Evolutionary conservation across 2,329 filamentous ascomycete genomes (phyloP).

Genomic region (Cladophialophora chaetospira): DNA sequence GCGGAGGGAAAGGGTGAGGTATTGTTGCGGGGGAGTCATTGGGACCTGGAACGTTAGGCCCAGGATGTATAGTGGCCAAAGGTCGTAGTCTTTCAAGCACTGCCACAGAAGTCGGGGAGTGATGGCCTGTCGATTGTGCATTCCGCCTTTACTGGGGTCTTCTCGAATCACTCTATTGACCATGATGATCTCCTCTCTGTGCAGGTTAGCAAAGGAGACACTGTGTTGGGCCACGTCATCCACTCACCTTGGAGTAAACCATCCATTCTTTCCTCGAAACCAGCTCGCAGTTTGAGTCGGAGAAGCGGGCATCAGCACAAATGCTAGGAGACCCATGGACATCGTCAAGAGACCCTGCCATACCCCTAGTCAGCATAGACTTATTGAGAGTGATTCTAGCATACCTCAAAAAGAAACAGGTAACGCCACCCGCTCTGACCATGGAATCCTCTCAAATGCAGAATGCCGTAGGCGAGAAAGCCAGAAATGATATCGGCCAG

Average conservation of each 20-base stretch:
- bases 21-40: conserved; percentile 44
- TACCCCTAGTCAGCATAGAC: not conserved
- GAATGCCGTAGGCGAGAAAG: conserved; percentile 46
- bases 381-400: conserved; percentile 36
- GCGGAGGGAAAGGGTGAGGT: conserved; percentile 50
- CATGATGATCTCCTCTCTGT: conserved; percentile 61
- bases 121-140: conserved; percentile 42
- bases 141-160: conserved; percentile 42
- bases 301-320: conserved; percentile 44
- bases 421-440: conserved; percentile 27
- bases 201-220: no score
- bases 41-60: conserved; percentile 36
- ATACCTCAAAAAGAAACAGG: conserved; percentile 44
- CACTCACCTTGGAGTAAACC: conserved; percentile 57
- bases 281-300: conserved; percentile 54
- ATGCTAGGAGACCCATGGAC: conserved; percentile 46
- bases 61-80: conserved; percentile 43
- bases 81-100: conserved; percentile 40
- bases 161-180: conserved; percentile 59
- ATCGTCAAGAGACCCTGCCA: conserved; percentile 45
- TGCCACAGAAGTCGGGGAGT: conserved; percentile 38
- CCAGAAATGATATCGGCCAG: conserved; percentile 53
- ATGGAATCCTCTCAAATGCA: conserved; percentile 40
- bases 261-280: conserved; percentile 60
- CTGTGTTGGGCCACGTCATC: not conserved